Base-by-base conservation (phyloP, 177 flowering plant genomes). In the Vitis hybrid region DNA sequence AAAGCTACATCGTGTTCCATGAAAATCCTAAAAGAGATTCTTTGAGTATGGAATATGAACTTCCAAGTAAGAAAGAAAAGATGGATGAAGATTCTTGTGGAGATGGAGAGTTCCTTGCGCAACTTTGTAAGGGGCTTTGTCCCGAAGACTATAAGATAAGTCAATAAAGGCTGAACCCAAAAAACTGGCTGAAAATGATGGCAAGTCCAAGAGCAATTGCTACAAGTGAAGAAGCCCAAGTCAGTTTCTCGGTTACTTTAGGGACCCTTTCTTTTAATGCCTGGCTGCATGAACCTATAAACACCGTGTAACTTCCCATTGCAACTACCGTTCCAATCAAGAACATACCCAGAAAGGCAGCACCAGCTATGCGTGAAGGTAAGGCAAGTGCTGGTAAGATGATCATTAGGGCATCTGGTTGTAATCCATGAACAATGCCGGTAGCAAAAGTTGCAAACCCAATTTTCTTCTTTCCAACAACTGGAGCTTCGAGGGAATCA, bases 361-460 rank as follows among this genome's bases (percentile, higher is more conserved):
- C 97, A 18, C 98, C 99, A n/a, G 97, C 94, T 75, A 88, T 19
- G 11, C 97, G 87, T 52, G 99, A 93, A 52, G 97, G 98, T 80
- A 91, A 72, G 21, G 98, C 99, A 51, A 93, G 91, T 9, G 99
- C 99, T 68, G 99, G 98, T 74, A 95, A 76, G 52, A 95, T 86
- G 88, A 95, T 90, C 92, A 95, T 79, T 70, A 95, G 76, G 6
- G 98, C 98, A 87, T 95, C 99, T 1, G 98, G 99, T 70, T 95
- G 99, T 69, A 93, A 74, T 56, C 99, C 98, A 66, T 95, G 99
- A 51, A 95, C 87, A 34, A 95, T 89, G 18, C 98, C 99, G 0
- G 98, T 93, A 14, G 98, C 98, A 83, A 95, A 95, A 39, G 99
- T 95, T 3, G 99, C 93, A 79, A 95, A 90, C 4, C 99, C 98